Evolutionary conservation across 306 rosid species (phyloP).

Genomic region (Vigna unguiculata): DNA sequence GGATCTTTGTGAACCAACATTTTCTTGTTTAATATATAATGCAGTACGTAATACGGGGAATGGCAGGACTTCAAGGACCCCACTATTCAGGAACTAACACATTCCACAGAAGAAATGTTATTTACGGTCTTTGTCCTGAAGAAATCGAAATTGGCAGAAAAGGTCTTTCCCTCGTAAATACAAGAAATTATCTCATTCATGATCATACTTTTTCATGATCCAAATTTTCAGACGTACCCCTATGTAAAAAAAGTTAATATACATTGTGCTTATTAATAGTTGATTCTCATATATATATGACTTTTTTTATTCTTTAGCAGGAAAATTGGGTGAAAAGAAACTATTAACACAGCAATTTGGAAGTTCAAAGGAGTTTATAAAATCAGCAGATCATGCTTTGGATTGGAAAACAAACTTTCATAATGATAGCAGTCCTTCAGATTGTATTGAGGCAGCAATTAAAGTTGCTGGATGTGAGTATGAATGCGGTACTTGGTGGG

Average conservation of each 20-base stretch:
- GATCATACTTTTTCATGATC: neutral
- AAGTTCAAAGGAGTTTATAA: slow-evolving; percentile 53
- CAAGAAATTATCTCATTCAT: neutral
- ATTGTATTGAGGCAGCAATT: slow-evolving; percentile 48
- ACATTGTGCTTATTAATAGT: neutral
- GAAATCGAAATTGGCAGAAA: slow-evolving; percentile 27
- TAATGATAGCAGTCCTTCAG: slow-evolving; percentile 15
- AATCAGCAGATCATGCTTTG: slow-evolving; percentile 56
- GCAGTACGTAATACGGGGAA: slow-evolving; percentile 53
- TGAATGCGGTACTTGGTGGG: slow-evolving; percentile 71
- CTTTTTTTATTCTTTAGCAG: slow-evolving; percentile 20
- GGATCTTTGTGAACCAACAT: neutral
- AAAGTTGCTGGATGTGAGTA: slow-evolving; percentile 57
- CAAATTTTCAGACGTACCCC: neutral
- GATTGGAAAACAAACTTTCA: slow-evolving; percentile 32
- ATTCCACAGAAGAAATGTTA: slow-evolving; percentile 66
- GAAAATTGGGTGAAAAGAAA: slow-evolving; percentile 42
- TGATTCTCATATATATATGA: neutral
- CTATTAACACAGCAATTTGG: slow-evolving; percentile 53
- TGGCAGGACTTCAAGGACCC: slow-evolving; percentile 70
- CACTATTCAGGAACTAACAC: slow-evolving; percentile 62
- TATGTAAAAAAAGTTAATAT: neutral
- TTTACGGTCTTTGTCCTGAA: slow-evolving; percentile 64
- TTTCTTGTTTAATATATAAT: slow-evolving; percentile 7
- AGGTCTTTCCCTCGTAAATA: slow-evolving; percentile 18